These are phyloP conservation scores for Megacollybia platyphylla DNA, from an alignment of 1,284 basidiomycete species.

Conservation along the genomic window DNA sequence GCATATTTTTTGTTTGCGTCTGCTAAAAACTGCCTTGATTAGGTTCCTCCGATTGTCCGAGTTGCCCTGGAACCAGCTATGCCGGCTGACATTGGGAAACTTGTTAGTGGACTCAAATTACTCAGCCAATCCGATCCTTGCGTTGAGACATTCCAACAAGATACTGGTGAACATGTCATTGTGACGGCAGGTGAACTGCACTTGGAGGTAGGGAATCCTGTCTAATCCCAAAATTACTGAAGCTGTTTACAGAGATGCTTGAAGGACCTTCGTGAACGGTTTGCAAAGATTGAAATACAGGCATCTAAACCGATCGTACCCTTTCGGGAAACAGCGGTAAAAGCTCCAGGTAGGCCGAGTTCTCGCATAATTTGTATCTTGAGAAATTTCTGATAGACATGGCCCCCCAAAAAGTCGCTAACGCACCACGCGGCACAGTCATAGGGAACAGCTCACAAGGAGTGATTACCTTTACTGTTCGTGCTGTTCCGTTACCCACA, in stretches of 20 bases:
- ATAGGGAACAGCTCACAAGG: slow-evolving; percentile 58
- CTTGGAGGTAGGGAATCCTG: slow-evolving; percentile 55
- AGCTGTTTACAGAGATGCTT: slow-evolving; percentile 63
- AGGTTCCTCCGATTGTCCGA: slow-evolving; percentile 87
- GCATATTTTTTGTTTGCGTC: slow-evolving; percentile 1
- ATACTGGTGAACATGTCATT: slow-evolving; percentile 97
- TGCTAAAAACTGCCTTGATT: slow-evolving; percentile 2
- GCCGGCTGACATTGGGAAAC: slow-evolving; percentile 88
- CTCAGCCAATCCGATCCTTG: slow-evolving; percentile 96
- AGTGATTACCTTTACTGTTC: slow-evolving; percentile 74
- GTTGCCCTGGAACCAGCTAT: slow-evolving; percentile 86
- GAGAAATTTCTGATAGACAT: slow-evolving; percentile 45
- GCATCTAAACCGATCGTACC: slow-evolving; percentile 94
- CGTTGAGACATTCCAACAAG: slow-evolving; percentile 93
- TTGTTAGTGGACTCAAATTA: slow-evolving; percentile 80
- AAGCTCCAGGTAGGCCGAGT: slow-evolving; percentile 42
- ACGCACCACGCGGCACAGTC: slow-evolving; percentile 71
- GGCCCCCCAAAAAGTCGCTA: slow-evolving; percentile 70
- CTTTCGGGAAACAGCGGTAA: slow-evolving; percentile 91
- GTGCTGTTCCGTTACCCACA: slow-evolving; percentile 71
- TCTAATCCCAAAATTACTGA: background rate
- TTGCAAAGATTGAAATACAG: slow-evolving; percentile 88
- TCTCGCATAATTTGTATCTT: background rate
- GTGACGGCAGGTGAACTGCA: slow-evolving; percentile 94
- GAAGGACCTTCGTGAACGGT: slow-evolving; percentile 90